Evolutionary conservation across 345 rosid species (phyloP).

Genomic region (Mercurialis annua): DNA sequence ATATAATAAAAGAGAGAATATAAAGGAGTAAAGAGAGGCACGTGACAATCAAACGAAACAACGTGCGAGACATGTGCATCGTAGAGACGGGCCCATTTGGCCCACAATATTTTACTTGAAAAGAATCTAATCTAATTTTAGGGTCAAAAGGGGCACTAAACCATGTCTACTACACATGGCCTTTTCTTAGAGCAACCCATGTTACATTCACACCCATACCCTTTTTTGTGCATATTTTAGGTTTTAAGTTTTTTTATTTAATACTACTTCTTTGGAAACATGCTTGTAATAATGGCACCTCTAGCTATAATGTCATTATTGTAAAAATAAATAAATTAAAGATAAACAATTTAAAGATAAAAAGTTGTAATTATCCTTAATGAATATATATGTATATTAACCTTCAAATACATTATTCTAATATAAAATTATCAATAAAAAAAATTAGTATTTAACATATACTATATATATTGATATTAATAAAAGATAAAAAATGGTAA

Average conservation of each 20-base stretch:
- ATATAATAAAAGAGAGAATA: conserved; percentile 25
- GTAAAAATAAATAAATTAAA: background rate
- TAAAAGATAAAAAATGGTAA: no score
- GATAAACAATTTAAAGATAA: conserved; percentile 1
- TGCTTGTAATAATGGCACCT: conserved; percentile 33
- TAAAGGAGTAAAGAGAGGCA: conserved; percentile 52
- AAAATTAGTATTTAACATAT: no score
- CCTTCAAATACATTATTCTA: no score
- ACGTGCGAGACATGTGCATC: conserved; percentile 64
- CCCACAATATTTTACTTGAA: conserved; percentile 28
- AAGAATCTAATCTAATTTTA: conserved; percentile 13
- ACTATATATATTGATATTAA: no score
- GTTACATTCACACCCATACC: conserved; percentile 17
- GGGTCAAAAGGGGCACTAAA: conserved; percentile 22
- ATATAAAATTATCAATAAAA: no score
- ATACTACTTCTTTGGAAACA: conserved; percentile 28
- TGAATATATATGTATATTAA: no score
- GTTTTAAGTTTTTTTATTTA: background rate
- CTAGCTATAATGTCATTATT: background rate
- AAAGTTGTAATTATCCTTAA: no score
- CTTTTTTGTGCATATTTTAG: no score
- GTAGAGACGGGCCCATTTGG: conserved; percentile 38
- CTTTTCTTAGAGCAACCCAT: conserved; percentile 11
- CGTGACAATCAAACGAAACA: conserved; percentile 40
- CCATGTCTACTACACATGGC: conserved; percentile 36